Base-by-base conservation (phyloP, 2,329 filamentous ascomycete species). In the Aspergillus persii region DNA sequence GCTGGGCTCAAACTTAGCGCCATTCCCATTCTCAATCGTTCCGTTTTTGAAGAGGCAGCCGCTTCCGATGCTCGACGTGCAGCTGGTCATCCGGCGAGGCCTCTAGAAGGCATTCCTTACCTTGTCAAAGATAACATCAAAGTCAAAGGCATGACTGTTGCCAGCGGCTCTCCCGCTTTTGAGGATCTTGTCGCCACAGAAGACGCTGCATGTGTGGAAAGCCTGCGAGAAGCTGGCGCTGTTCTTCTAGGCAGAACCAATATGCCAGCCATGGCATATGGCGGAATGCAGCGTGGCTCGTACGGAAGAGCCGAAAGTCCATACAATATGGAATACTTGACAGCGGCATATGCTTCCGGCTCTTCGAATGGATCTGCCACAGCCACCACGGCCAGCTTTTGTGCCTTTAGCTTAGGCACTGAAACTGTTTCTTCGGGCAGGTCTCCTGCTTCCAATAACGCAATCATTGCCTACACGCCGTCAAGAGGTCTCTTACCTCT, bases 91-190 rank as follows among this genome's bases (percentile, higher is more conserved):
- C 54, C 72, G 9, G 60, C 63, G 3, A 70, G 79, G 2, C 74
- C 73, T 0, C 72, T 86, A 0, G 83, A 87, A 62, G 83, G 84
- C 1, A 84, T 87, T 6, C 83, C 84, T 0, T 86, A 78, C 59
- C 84, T 83, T 0, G 74, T 85, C 63, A 86, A 87, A 67, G 84
- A 87, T 65, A 82, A 77, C 64, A 86, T 82, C 73, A 84, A 81
- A 62, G 79, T 82, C 30, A 75, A 76, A 27, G 81, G 81, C 1
- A 79, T 86, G 76, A 84, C 79, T 0, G 80, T 82, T 2, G 82
- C 83, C 0, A 73, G 77, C 53, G 84, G 83, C 0, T 86, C 83
- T 0, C 81, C 82, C 2, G 84, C 84, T 0, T 83, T 87, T 56
- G 66, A 77, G 33, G 66, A 80, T 7, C 66, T 87, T 0, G 63